These are phyloP conservation scores for Euptelea pleiosperma DNA, from an alignment of 164 flowering plant species.

Conservation along the genomic window DNA sequence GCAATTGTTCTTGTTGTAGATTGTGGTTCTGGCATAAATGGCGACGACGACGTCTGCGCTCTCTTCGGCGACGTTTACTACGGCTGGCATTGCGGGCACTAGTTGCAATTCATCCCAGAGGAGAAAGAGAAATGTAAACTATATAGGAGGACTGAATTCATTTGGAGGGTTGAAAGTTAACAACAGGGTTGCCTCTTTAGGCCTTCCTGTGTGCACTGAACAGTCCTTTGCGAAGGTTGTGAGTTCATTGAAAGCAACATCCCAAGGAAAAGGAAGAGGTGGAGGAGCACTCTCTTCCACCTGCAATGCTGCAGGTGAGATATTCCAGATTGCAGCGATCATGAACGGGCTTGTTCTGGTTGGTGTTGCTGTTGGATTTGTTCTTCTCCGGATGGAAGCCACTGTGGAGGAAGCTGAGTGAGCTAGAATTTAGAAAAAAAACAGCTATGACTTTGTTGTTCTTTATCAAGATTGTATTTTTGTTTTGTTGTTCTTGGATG, in stretches of 20 bases:
- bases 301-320: constrained; percentile 52
- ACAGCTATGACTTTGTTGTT: background rate
- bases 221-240: constrained; percentile 53
- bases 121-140: constrained; percentile 31
- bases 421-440: background rate
- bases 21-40: constrained; percentile 23
- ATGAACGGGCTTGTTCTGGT: constrained; percentile 53
- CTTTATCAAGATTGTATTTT: no score
- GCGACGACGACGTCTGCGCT: constrained; percentile 41
- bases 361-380: constrained; percentile 70
- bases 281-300: constrained; percentile 50
- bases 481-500: no score
- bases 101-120: constrained; percentile 17
- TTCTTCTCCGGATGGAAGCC: constrained; percentile 62
- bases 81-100: constrained; percentile 9
- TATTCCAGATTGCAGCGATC: constrained; percentile 61
- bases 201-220: constrained; percentile 47
- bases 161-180: constrained; percentile 68
- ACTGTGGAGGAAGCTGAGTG: constrained; percentile 46
- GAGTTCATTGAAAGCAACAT: constrained; percentile 40
- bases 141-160: constrained; percentile 56
- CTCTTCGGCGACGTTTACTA: constrained; percentile 19
- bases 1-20: background rate
- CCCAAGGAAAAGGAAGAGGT: constrained; percentile 30
- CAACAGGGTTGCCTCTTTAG: constrained; percentile 42